phyloP scores from a whole-genome alignment of 495 filamentous ascomycete genomes.

The Hypoxylon trugodes region DNA sequence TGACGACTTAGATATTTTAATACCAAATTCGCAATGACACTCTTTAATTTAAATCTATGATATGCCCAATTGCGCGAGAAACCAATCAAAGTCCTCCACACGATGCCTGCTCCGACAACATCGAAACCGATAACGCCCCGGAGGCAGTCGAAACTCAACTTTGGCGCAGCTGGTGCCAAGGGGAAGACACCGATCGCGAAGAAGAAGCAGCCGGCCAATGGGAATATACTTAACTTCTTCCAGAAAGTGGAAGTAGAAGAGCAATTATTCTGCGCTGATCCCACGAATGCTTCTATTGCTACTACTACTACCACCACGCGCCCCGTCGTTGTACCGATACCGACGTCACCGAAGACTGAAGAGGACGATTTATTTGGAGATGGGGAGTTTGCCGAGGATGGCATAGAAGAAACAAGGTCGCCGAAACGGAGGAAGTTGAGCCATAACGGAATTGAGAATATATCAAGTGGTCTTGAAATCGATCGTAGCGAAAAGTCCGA shows the following conservation, averaged over 20 bases:
- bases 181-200: constrained; percentile 34
- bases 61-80: constrained; percentile 3
- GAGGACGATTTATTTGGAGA: constrained; percentile 38
- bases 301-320: neutral
- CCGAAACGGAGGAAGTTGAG: constrained; percentile 44
- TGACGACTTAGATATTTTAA: neutral
- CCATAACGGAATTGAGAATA: constrained; percentile 1
- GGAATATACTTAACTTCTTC: constrained; percentile 67
- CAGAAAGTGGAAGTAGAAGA: constrained; percentile 48
- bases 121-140: constrained; percentile 34
- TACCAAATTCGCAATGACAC: neutral
- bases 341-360: constrained; percentile 22
- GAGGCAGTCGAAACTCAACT: constrained; percentile 39
- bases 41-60: neutral
- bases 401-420: constrained; percentile 25
- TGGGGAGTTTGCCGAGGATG: constrained; percentile 22
- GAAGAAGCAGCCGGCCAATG: constrained; percentile 59
- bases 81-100: neutral
- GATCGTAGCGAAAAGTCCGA: neutral
- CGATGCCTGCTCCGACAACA: constrained; percentile 26
- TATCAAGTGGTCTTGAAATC: neutral
- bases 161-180: constrained; percentile 23
- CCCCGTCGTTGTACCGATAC: neutral
- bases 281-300: constrained; percentile 6
- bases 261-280: constrained; percentile 38